Evolutionary conservation across 2,329 filamentous ascomycete species (phyloP), one percentile per base, ranked within the genome.

Genomic region (Tolypocladium inflatum): DNA sequence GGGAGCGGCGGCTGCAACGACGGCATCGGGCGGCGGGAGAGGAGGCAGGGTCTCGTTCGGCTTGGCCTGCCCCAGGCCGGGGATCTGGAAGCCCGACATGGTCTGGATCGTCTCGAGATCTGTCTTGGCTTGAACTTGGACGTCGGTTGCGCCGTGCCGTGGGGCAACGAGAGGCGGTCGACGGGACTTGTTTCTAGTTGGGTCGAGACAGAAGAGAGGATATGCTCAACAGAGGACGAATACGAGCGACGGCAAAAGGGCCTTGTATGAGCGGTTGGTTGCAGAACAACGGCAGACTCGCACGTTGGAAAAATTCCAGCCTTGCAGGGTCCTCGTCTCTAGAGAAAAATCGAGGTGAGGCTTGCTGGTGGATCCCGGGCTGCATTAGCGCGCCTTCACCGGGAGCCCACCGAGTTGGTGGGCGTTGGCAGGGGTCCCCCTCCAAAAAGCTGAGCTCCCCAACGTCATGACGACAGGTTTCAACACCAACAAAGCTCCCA

Each of bases 51-150:
- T 68, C 56, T 77, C 74, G 57, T 76, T 75, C 5, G 73, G 73
- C 61, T 73, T 75, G 55, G 74, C 74, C 60, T 76, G 72, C 13
- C 74, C 74, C 19, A 77, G 65, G 56, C 74, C 74, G 37, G 74
- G 74, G 39, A 77, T 77, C 58, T 75, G 73, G 39, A 77, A 76
- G 57, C 72, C 72, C 33, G 74, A 71, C 74, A 76, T 77, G 11
- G 9, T 58, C 9, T 21, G 5, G 42, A 37, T 23, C 15, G 26
- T 2, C 17, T 41, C 38, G 38, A 41, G 15, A 41, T 19, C 38
- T 1, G 45, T 33, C 17, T 33, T 33, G 9, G 45, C 8, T 50
- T 10, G 17, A 30, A n/a, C 26, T 33, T n/a, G 17, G 26, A n/a
- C 15, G 26, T 48, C 45, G 6, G 17, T 30, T 33, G 45, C 26